These are phyloP conservation scores for Fraxinus pennsylvanica DNA, from an alignment of 257 asterid species.

Conservation along the genomic window DNA sequence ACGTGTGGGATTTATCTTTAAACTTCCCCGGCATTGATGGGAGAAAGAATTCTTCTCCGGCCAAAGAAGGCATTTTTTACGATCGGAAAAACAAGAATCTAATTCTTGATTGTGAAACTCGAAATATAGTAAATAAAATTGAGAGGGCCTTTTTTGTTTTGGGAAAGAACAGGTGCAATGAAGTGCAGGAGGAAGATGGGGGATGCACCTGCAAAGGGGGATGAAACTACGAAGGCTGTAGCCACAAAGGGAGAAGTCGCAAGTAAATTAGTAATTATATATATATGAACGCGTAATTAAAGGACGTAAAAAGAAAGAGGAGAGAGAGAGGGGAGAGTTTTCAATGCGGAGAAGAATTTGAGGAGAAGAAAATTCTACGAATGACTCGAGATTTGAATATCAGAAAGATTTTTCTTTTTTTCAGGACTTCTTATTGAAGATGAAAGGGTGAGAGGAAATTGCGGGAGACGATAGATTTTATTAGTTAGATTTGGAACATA, in stretches of 20 bases:
- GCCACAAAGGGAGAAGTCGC: conserved; percentile 27
- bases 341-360: no score
- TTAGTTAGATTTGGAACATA: no score
- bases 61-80: conserved; percentile 47
- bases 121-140: not conserved
- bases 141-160: not conserved
- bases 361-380: not conserved
- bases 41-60: conserved; percentile 54
- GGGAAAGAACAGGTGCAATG: not conserved
- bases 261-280: conserved; percentile 1
- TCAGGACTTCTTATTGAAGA: no score
- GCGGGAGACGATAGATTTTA: no score
- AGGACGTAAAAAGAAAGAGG: conserved; percentile 19
- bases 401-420: no score
- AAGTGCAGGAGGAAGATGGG: conserved; percentile 48
- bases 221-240: conserved; percentile 31
- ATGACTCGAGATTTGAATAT: conserved; percentile 7
- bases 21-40: conserved; percentile 77
- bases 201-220: conserved; percentile 53
- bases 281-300: conserved; percentile 60
- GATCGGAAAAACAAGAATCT: not conserved
- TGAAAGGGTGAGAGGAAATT: no score
- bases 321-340: not conserved
- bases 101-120: not conserved
- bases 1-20: conserved; percentile 50